Conservation (phyloP, 352 stramenopile genomes). For the Phytophthora hybrid region DNA sequence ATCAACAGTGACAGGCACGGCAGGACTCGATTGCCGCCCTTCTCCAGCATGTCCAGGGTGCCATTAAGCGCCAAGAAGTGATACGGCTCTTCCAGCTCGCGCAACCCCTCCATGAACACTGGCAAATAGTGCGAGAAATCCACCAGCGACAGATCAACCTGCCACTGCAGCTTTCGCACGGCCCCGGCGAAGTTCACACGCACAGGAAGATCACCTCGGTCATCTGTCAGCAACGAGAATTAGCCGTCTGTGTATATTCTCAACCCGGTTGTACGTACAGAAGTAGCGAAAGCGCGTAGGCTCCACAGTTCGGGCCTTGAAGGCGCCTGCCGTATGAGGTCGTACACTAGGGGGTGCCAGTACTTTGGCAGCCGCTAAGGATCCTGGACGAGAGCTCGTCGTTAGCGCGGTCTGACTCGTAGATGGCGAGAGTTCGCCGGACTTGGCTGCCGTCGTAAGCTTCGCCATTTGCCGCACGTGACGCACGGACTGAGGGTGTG, state of each 20-base stretch:
- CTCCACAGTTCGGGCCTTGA: slow-evolving; percentile 73
- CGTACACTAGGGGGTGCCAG: slow-evolving; percentile 32
- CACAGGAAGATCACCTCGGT: slow-evolving; percentile 75
- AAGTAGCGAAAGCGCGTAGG: slow-evolving; percentile 87
- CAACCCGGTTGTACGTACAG: slow-evolving; percentile 52
- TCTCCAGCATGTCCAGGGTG: slow-evolving; percentile 85
- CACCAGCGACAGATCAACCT: slow-evolving; percentile 68
- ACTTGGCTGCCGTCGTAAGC: slow-evolving; percentile 42
- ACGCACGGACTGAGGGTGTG: slow-evolving; percentile 46
- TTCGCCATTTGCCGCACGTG: slow-evolving; percentile 66
- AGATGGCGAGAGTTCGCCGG: slow-evolving; percentile 35
- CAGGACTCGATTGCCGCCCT: slow-evolving; percentile 68
- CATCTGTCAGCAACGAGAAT: slow-evolving; percentile 46
- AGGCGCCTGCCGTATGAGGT: slow-evolving; percentile 62
- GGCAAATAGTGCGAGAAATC: slow-evolving; percentile 92
- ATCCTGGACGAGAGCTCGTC: slow-evolving; percentile 28
- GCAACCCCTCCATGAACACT: slow-evolving; percentile 93
- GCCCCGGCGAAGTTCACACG: slow-evolving; percentile 80
- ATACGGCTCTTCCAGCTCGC: slow-evolving; percentile 88
- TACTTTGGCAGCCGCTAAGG: slow-evolving; percentile 19
- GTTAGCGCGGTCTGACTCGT: slow-evolving; percentile 34
- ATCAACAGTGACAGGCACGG: slow-evolving; percentile 62
- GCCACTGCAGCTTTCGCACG: slow-evolving; percentile 80
- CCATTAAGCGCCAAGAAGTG: slow-evolving; percentile 85
- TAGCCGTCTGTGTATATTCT: not conserved